phyloP scores from a whole-genome alignment of 495 filamentous ascomycete genomes.

The Neurospora sp. region DNA sequence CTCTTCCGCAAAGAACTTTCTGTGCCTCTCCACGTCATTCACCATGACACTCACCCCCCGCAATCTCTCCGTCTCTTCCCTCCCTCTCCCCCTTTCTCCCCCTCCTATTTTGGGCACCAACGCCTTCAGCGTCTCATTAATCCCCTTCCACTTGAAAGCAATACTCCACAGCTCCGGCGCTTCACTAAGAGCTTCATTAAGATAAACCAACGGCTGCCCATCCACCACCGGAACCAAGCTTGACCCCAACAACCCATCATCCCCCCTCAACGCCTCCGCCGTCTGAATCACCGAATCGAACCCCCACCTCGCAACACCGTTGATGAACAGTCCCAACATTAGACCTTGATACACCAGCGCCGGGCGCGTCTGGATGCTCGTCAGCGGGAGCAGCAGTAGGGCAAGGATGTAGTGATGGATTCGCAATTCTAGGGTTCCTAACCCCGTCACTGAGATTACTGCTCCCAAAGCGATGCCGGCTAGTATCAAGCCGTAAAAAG shows the following conservation, averaged over 20 bases:
- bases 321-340: slow-evolving; percentile 83
- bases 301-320: slow-evolving; percentile 87
- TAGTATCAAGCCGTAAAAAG: slow-evolving; percentile 57
- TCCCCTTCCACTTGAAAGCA: slow-evolving; percentile 44
- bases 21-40: slow-evolving; percentile 22
- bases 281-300: slow-evolving; percentile 87
- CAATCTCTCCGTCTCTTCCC: background rate
- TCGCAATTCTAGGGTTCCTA: slow-evolving; percentile 55
- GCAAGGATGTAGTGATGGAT: slow-evolving; percentile 96
- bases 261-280: slow-evolving; percentile 48
- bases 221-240: slow-evolving; percentile 50
- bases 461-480: slow-evolving; percentile 51
- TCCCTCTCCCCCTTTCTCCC: background rate
- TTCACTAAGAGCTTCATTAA: background rate
- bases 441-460: slow-evolving; percentile 43
- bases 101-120: background rate
- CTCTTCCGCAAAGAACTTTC: slow-evolving; percentile 12
- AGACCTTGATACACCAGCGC: slow-evolving; percentile 76
- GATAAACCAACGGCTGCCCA: slow-evolving; percentile 29
- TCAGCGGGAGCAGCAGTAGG: slow-evolving; percentile 70
- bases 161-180: slow-evolving; percentile 22
- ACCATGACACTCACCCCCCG: slow-evolving; percentile 19
- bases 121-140: background rate
- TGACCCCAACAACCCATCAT: slow-evolving; percentile 56
- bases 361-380: slow-evolving; percentile 70